Base-by-base conservation (phyloP, 116 monocot genomes). In the Cymodocea nodosa region DNA sequence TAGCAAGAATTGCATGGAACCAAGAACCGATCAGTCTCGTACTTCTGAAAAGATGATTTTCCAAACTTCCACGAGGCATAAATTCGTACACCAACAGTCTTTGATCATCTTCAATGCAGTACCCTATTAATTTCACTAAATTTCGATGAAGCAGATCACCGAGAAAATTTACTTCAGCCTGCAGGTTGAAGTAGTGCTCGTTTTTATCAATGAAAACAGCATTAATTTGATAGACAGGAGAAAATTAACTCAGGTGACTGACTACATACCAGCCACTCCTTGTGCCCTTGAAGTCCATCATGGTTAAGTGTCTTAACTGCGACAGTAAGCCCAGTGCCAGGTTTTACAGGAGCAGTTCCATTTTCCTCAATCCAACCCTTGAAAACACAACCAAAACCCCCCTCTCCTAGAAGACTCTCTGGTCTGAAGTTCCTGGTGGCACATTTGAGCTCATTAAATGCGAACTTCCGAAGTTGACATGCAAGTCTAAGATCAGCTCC, bases 141-240 rank as follows among this genome's bases (percentile, higher is more conserved):
- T 82, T 76, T 39, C 74, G 82, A 64, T 82, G 82, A 50, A 77
- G 61, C 22, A 82, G 77, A 16, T 82, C 82, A 48, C 82, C 82
- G 59, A 82, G 82, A 74, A 82, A 82, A 68, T 82, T 82, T 22
- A 82, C 82, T 54, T 82, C 82, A 24, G 82, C 82, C 82, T 82
- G 71, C 57, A 49, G 13, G 16, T 23, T 5, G 24, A 13, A 35
- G 19, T 30, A 30, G 30, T 30, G 30, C 1, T 52, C 9, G 34
- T 1, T 19, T 13, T 3, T 8, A 5, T 20, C n/a, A 69, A 35
- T 17, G 39, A 11, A 40, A 40, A 12, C 0, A 44, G 1, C 56
- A 18, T 13, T 16, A 59, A 49, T 19, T 35, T 0, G 36, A 24
- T 37, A 68, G 16, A 16, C n/a, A 59, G 64, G 30, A 73, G 50